Percentiles rank a stretch among this genome's conserved stretches.
Evolutionary conservation across 148 eudicot species (phyloP).

Genomic region (Spergularia marina): DNA sequence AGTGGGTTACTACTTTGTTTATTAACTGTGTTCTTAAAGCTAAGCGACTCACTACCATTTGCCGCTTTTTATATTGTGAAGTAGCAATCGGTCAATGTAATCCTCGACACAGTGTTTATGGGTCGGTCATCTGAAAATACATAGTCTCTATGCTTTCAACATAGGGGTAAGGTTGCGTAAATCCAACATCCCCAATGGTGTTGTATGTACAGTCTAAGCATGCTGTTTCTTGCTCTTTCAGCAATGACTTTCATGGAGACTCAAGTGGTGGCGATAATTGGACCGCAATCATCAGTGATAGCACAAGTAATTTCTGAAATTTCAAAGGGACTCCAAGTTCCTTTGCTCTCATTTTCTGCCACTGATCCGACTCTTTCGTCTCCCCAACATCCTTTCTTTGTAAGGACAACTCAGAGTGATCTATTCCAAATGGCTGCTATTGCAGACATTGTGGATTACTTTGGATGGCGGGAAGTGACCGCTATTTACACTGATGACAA

Average conservation of each 20-base stretch:
- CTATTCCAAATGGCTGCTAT: constrained; percentile 63
- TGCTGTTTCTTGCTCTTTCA: constrained; percentile 23
- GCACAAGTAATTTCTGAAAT: constrained; percentile 48
- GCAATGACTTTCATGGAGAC: constrained; percentile 67
- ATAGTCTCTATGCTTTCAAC: no score
- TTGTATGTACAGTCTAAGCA: no score
- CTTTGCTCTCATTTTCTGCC: constrained; percentile 57
- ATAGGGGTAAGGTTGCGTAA: no score
- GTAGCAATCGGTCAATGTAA: no score
- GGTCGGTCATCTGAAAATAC: no score
- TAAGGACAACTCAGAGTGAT: constrained; percentile 49
- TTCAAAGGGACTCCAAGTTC: constrained; percentile 59
- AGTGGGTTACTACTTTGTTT: background rate
- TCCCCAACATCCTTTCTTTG: constrained; percentile 50
- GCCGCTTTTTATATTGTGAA: no score
- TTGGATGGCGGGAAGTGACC: constrained; percentile 53
- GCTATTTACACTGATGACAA: constrained; percentile 59
- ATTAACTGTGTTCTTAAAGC: no score
- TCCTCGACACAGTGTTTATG: no score
- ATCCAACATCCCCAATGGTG: no score
- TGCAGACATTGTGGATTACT: constrained; percentile 50
- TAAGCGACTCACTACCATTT: no score
- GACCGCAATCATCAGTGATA: constrained; percentile 59
- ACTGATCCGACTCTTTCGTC: constrained; percentile 60
- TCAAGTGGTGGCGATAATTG: constrained; percentile 59